These are phyloP conservation scores for Lentinus brumalis DNA, from an alignment of 768 basidiomycete species.

Conservation along the genomic window DNA sequence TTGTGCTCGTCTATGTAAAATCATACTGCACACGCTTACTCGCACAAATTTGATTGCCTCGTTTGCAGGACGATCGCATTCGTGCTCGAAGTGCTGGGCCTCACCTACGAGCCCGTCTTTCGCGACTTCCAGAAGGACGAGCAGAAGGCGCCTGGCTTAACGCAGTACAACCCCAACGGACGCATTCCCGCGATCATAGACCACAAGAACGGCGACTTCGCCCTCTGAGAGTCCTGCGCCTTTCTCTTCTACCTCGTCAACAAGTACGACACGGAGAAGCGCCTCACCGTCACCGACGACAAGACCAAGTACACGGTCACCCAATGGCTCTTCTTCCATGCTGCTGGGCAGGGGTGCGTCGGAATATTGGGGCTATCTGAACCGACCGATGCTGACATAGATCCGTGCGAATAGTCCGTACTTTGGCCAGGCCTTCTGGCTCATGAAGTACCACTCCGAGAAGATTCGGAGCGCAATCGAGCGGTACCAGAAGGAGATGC, in stretches of 20 bases:
- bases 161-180: conserved; percentile 37
- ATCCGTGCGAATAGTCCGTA: conserved; percentile 21
- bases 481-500: conserved; percentile 33
- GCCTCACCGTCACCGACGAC: conserved; percentile 23
- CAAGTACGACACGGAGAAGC: conserved; percentile 46
- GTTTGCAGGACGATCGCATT: conserved; percentile 26
- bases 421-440: conserved; percentile 32
- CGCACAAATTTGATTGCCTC: background rate
- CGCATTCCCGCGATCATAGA: conserved; percentile 40
- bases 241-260: conserved; percentile 47
- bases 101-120: conserved; percentile 28
- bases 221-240: conserved; percentile 40
- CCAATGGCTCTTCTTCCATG: conserved; percentile 49
- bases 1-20: background rate
- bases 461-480: conserved; percentile 31
- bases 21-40: background rate
- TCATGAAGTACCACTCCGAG: conserved; percentile 30
- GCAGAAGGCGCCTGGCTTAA: conserved; percentile 28
- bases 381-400: too few relatives aligned
- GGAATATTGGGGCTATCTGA: background rate
- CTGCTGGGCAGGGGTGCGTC: conserved; percentile 31
- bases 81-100: conserved; percentile 30
- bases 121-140: conserved; percentile 28
- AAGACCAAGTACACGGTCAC: conserved; percentile 24
- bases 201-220: conserved; percentile 34